phyloP scores from a whole-genome alignment of 2,329 filamentous ascomycete genomes.

The Arthrobotrys pseudoclavata region DNA sequence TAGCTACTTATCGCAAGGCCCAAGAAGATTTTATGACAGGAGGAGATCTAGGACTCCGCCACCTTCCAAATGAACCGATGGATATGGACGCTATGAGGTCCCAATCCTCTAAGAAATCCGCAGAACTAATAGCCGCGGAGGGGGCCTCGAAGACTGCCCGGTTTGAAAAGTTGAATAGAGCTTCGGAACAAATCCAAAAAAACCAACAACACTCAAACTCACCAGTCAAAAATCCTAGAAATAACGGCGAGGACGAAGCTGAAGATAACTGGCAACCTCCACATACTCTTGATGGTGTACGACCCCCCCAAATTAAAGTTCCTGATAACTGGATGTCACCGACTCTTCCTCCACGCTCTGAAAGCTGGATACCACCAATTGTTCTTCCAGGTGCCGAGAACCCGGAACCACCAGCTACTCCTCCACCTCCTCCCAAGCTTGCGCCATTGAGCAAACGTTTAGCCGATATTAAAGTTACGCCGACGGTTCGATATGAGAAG shows the following conservation, averaged over 20 bases:
- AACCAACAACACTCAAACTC: background rate
- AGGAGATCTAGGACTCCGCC: too few species aligned
- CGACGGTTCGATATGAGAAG: background rate
- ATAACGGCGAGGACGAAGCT: background rate
- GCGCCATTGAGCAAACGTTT: background rate
- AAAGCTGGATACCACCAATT: background rate
- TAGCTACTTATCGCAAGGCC: background rate
- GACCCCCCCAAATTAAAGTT: background rate
- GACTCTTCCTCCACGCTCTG: background rate
- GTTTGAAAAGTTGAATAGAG: conserved; percentile 27
- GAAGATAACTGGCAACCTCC: background rate
- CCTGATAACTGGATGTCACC: background rate
- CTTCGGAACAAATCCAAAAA: background rate
- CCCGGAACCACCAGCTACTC: background rate
- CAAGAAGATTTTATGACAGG: background rate
- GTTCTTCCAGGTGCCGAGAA: background rate
- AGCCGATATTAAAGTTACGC: background rate
- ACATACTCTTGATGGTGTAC: background rate
- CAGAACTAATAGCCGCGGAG: background rate
- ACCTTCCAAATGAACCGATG: background rate
- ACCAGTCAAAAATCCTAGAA: background rate
- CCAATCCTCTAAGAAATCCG: background rate
- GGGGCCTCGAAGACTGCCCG: background rate
- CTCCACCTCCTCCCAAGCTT: background rate
- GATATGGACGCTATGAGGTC: background rate